phyloP scores from a whole-genome alignment of 2,329 filamentous ascomycete species.

The Trichophaea hybrida region DNA sequence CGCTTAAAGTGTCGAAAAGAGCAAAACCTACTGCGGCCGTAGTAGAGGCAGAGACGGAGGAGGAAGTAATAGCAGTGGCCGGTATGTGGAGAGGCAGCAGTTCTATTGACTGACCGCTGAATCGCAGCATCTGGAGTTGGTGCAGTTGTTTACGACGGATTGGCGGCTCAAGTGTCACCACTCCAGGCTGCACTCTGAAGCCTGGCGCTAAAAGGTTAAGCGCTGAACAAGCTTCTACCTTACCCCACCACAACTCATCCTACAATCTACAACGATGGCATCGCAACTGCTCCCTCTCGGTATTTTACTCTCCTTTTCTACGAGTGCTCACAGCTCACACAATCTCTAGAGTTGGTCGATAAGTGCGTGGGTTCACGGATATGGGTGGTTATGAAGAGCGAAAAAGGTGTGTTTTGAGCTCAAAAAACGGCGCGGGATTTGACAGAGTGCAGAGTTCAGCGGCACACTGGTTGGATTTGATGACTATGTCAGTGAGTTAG shows the following conservation, averaged over 20 bases:
- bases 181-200: no score
- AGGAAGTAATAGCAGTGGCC: background rate
- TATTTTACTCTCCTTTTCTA: conserved; percentile 31
- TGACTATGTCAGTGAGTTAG: conserved; percentile 93
- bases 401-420: conserved; percentile 57
- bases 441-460: conserved; percentile 58
- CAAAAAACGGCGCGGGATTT: background rate
- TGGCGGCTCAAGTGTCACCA: no score
- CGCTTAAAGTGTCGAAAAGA: background rate
- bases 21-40: background rate
- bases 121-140: conserved; percentile 3
- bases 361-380: conserved; percentile 96
- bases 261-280: conserved; percentile 41
- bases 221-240: no score
- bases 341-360: conserved; percentile 76
- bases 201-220: no score
- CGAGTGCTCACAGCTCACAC: background rate
- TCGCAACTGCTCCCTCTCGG: conserved; percentile 61
- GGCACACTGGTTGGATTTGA: conserved; percentile 92
- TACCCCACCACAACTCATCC: background rate
- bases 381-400: conserved; percentile 98
- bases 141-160: no score
- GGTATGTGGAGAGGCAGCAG: background rate
- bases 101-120: background rate
- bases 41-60: background rate